phyloP scores from a whole-genome alignment of 2,329 filamentous ascomycete genomes.

The Neodidymelliopsis sp. region DNA sequence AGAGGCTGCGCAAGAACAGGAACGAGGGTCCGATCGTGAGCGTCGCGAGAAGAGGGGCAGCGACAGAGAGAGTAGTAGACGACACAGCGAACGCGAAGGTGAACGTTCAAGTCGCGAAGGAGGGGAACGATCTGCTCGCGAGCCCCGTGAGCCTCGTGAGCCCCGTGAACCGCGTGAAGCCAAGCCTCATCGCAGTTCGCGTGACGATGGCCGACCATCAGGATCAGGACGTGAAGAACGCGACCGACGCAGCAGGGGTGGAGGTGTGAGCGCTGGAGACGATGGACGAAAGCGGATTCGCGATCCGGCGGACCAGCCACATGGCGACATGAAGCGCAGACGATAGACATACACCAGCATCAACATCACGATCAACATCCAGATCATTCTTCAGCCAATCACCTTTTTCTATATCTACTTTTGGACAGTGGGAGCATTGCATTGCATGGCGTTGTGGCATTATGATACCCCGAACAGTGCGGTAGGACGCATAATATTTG shows the following conservation, averaged over 20 bases:
- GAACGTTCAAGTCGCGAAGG: slow-evolving; percentile 22
- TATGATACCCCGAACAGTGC: slow-evolving; percentile 21
- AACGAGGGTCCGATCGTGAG: slow-evolving; percentile 36
- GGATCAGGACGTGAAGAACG: slow-evolving; percentile 38
- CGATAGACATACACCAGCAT: slow-evolving; percentile 25
- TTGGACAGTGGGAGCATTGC: slow-evolving; percentile 5
- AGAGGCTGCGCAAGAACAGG: slow-evolving; percentile 31
- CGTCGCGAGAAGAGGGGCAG: slow-evolving; percentile 38
- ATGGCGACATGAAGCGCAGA: slow-evolving; percentile 35
- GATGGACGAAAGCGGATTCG: slow-evolving; percentile 34
- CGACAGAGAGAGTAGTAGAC: slow-evolving; percentile 32
- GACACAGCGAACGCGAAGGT: slow-evolving; percentile 31
- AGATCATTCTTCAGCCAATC: neutral
- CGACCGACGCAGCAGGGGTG: slow-evolving; percentile 31
- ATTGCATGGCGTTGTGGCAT: slow-evolving; percentile 24
- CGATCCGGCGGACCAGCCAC: slow-evolving; percentile 33
- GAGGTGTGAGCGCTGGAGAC: slow-evolving; percentile 22
- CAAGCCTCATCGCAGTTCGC: slow-evolving; percentile 33
- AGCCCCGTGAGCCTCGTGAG: slow-evolving; percentile 23
- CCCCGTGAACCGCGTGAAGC: slow-evolving; percentile 19
- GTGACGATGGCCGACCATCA: slow-evolving; percentile 31
- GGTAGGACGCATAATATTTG: neutral
- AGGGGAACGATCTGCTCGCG: slow-evolving; percentile 22
- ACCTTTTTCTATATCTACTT: neutral
- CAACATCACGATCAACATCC: neutral